Percentiles rank a stretch among this genome's conserved stretches.
These are phyloP conservation scores for Pseudogymnoascus sp. DNA, from an alignment of 2,329 filamentous ascomycete genomes.

Conservation along the genomic window DNA sequence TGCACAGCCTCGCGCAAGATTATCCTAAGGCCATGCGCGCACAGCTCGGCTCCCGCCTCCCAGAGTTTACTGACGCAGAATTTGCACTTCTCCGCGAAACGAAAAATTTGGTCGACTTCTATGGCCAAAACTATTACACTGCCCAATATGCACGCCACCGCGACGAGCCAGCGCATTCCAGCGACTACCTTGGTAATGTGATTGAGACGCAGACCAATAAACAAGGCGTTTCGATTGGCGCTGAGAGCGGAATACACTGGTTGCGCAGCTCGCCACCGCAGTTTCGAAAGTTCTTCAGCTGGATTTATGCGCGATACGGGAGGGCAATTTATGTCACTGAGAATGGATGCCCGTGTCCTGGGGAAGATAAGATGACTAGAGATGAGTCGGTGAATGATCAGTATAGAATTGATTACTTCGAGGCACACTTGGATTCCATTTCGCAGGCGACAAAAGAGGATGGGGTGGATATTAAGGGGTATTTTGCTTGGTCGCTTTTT, in stretches of 20 bases:
- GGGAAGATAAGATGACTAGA: slow-evolving; percentile 27
- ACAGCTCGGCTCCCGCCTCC: slow-evolving; percentile 20
- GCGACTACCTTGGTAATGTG: slow-evolving; percentile 22
- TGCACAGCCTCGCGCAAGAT: slow-evolving; percentile 17
- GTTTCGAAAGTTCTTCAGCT: slow-evolving; percentile 22
- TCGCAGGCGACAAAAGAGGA: slow-evolving; percentile 23
- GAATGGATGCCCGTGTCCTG: slow-evolving; percentile 29
- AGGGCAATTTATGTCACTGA: slow-evolving; percentile 23
- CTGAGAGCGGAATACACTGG: slow-evolving; percentile 17
- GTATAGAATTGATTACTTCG: slow-evolving; percentile 32
- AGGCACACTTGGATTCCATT: slow-evolving; percentile 32
- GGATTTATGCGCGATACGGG: slow-evolving; percentile 21
- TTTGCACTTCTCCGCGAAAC: slow-evolving; percentile 17
- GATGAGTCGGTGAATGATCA: slow-evolving; percentile 31
- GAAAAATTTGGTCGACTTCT: slow-evolving; percentile 19
- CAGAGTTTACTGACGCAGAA: slow-evolving; percentile 17
- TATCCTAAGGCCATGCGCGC: slow-evolving; percentile 19
- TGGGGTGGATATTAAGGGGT: slow-evolving; percentile 22
- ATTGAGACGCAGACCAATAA: slow-evolving; percentile 19
- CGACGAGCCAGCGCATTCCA: slow-evolving; percentile 16
- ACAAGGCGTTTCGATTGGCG: slow-evolving; percentile 19
- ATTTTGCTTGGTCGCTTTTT: slow-evolving; percentile 30
- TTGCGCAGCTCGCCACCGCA: slow-evolving; percentile 15
- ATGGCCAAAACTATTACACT: slow-evolving; percentile 26
- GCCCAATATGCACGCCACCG: slow-evolving; percentile 22